phyloP scores from a whole-genome alignment of 1,284 basidiomycete species.

The Ustilago trichophora region DNA sequence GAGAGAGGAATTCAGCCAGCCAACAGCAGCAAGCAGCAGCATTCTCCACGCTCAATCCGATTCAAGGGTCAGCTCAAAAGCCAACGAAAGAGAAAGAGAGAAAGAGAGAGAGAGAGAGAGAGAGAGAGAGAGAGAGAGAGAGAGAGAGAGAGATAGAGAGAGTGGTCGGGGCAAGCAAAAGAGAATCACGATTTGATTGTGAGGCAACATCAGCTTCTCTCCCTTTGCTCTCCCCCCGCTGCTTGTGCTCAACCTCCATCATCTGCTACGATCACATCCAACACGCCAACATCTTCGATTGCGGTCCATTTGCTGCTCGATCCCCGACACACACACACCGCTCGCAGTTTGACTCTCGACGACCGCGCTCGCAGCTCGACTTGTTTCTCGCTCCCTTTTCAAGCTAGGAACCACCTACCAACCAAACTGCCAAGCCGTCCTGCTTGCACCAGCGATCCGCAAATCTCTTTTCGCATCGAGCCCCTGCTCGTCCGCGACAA shows the following conservation, averaged over 20 bases:
- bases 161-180: constrained; percentile 18
- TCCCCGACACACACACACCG: too few species aligned
- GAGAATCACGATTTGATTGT: neutral
- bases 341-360: too few species aligned
- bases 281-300: too few species aligned
- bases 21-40: neutral
- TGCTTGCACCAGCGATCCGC: too few species aligned
- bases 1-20: too few species aligned
- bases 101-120: neutral
- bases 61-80: constrained; percentile 4
- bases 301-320: too few species aligned
- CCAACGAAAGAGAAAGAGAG: neutral
- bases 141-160: neutral
- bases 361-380: too few species aligned
- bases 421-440: too few species aligned
- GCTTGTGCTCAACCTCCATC: neutral
- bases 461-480: neutral
- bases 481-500: constrained; percentile 12
- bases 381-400: too few species aligned
- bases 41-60: constrained; percentile 1
- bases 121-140: too few species aligned
- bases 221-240: neutral
- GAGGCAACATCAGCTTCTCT: neutral
- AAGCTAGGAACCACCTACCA: too few species aligned
- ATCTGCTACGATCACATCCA: too few species aligned